Percentiles rank a stretch among this genome's conserved stretches.
These are phyloP conservation scores for Camillea tinctor DNA, from an alignment of 2,329 filamentous ascomycete genomes.

Conservation along the genomic window DNA sequence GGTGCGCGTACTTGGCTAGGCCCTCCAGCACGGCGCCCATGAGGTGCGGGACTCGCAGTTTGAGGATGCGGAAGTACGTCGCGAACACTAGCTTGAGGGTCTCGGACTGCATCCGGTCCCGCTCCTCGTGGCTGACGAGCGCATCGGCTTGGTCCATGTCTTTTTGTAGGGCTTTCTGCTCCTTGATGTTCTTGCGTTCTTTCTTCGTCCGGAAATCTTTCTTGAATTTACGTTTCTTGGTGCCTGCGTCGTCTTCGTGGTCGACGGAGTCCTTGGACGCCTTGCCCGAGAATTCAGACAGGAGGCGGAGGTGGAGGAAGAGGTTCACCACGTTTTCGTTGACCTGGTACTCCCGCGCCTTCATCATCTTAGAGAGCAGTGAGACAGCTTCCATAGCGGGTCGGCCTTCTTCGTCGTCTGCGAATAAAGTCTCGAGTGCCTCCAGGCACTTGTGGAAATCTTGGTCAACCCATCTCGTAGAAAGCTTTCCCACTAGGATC, in stretches of 20 bases:
- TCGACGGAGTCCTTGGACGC: conserved; percentile 78
- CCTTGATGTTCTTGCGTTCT: conserved; percentile 76
- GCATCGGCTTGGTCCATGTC: conserved; percentile 94
- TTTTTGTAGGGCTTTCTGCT: conserved; percentile 84
- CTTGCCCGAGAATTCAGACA: conserved; percentile 84
- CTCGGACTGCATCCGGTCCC: conserved; percentile 91
- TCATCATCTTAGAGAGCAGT: conserved; percentile 93
- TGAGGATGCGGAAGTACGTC: conserved; percentile 91
- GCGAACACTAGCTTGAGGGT: conserved; percentile 95
- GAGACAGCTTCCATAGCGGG: conserved; percentile 84
- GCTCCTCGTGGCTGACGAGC: conserved; percentile 85
- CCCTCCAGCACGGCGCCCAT: conserved; percentile 98
- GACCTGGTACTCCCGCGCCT: conserved; percentile 75
- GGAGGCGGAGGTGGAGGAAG: conserved; percentile 83
- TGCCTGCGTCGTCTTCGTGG: conserved; percentile 30
- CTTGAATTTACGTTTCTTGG: conserved; percentile 65
- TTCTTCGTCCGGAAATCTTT: conserved; percentile 87
- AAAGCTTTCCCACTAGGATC: conserved; percentile 82
- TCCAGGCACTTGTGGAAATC: conserved; percentile 77
- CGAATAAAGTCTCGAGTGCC: conserved; percentile 78
- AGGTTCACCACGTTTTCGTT: conserved; percentile 86
- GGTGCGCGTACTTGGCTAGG: conserved; percentile 86
- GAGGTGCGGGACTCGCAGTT: conserved; percentile 73
- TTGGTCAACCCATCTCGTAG: conserved; percentile 66
- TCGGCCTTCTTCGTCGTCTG: conserved; percentile 84